Evolutionary conservation across 2,329 filamentous ascomycete species (phyloP).

Genomic region (Cercospora zeae-maydis): DNA sequence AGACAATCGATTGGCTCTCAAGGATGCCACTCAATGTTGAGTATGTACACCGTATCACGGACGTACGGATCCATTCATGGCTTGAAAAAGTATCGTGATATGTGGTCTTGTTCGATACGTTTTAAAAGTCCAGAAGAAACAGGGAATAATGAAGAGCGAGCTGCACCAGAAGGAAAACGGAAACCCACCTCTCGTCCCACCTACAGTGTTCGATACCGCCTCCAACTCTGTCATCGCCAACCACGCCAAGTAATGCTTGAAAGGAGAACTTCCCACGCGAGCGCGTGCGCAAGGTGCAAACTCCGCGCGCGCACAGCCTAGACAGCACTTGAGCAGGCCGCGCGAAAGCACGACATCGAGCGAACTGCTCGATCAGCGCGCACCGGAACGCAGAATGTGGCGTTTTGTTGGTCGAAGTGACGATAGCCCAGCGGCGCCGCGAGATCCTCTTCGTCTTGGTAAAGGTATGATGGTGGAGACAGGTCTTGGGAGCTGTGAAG

Average conservation of each 20-base stretch:
- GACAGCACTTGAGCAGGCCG: neutral
- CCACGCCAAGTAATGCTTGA: neutral
- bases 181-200: neutral
- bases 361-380: neutral
- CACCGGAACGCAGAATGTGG: neutral
- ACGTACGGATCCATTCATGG: slow-evolving; percentile 5
- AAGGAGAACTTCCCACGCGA: neutral
- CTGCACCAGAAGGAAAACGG: neutral
- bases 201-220: slow-evolving; percentile 1
- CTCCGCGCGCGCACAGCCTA: slow-evolving; percentile 2
- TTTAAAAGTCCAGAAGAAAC: neutral
- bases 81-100: neutral
- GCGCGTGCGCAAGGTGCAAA: neutral
- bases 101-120: neutral
- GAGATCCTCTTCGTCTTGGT: slow-evolving; percentile 10
- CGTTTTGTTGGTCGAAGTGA: slow-evolving; percentile 9
- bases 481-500: neutral
- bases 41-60: slow-evolving; percentile 2
- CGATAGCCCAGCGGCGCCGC: slow-evolving; percentile 4
- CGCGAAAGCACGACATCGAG: slow-evolving; percentile 4
- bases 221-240: slow-evolving; percentile 9
- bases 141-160: neutral
- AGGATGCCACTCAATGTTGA: slow-evolving; percentile 12
- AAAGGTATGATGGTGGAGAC: slow-evolving; percentile 1
- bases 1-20: neutral